Evolutionary conservation across 768 basidiomycete species (phyloP), one percentile per base, ranked within the genome.

Genomic region (Mycena albidolilacea): DNA sequence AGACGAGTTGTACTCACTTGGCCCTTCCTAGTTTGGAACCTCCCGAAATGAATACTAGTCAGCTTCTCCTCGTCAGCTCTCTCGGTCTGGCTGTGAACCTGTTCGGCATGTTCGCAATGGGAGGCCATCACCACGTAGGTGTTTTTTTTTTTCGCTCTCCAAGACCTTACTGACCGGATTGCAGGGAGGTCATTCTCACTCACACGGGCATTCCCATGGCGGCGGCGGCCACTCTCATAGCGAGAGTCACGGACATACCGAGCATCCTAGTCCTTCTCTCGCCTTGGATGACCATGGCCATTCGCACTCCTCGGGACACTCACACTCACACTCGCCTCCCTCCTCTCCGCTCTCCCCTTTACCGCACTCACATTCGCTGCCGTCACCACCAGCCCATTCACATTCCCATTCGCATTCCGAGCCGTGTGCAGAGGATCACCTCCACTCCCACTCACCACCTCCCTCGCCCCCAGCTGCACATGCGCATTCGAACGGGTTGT

Each of bases 51-150:
- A 97, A 96, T 77, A 98, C 97, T 3, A 94, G 89, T 73, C 97
- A 98, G 78, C 87, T 99, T 0, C 82, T 99, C 50, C 86, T 98
- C 1, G 94, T 99, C 64, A 97, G 96, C 73, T 90, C 92, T 5
- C 81, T 98, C 37, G 98, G 98, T 9, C 85, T 99, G 11, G 96
- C 87, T 1, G 96, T 99, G 59, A 99, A 99, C 81, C 83, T 99
- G 21, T 99, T 98, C 77, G 98, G 98, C 46, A 98, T 99, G 96
- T 95, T 97, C 80, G 98, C 98, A 1, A 99, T 98, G 88, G 98
- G 98, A 6, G 97, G 96, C 5, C 96, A 97, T 80, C 93, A 94
- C 79, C 95, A 95, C 75, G 85, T 84, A 46, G 21, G 78, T 46
- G 58, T 66, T 65, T 69, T 65, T 69, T 65, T 69, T 64, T 1